Evolutionary conservation across 352 stramenopile genomes (phyloP), one percentile per base, ranked within the genome.

Genomic region (Phytophthora sansomeana): DNA sequence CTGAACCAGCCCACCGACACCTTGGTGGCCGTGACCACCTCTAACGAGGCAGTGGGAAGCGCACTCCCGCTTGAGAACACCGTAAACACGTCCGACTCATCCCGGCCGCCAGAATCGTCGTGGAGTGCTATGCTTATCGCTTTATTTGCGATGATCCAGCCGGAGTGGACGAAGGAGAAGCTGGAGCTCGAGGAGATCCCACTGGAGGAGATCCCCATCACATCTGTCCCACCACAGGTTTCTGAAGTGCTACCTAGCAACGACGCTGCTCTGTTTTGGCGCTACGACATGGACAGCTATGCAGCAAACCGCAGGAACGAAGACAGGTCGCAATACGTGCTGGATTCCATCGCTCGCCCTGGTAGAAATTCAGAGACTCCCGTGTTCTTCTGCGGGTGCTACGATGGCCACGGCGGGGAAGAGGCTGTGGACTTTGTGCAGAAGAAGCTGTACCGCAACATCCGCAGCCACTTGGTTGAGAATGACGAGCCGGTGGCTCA

Each of bases 241-340:
- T 88, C 79, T 2, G 81, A 90, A 44, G 81, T 88, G 6, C 51
- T 90, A 1, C 48, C 54, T 6, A 74, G 77, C 69, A 71, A 72
- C 6, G 51, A 80, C 48, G 35, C 33, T 11, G 67, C 76, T 1
- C 46, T 85, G 14, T 85, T 90, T 51, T 90, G 81, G 81, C 78
- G 81, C 42, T 88, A 78, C 49, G 81, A 90, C 46, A 85, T 87
- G 81, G 79, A 90, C 67, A 87, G 77, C 69, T 90, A 90, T 50
- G 81, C 81, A 9, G 81, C 81, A 13, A 90, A 90, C 53, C 70
- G 75, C 17, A 78, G 78, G 58, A 90, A 90, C 32, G 81, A 90
- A 67, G 81, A 90, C 63, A 80, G 81, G 11, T 81, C 81, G 29
- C 79, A 90, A 52, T 83, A 78, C 60, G 67, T 90, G 35, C 24